Evolutionary conservation across 75 land plant species (phyloP), one percentile per base, ranked within the genome.

Genomic region (Adiantum capillusveneris): DNA sequence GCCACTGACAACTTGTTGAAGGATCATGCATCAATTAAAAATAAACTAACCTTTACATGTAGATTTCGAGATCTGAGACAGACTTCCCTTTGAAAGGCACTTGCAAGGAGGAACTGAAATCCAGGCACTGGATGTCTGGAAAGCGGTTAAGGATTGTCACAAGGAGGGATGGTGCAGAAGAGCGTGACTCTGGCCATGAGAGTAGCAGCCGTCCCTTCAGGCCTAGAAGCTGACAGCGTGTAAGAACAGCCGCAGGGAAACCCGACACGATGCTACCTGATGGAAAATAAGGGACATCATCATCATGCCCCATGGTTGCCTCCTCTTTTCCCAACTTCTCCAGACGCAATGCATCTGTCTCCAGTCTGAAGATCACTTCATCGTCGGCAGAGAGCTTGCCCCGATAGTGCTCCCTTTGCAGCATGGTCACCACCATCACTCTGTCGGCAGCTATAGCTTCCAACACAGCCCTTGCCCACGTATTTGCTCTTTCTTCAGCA

Each of bases 241-340:
- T 69, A 31, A 93, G 52, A 25, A 88, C 45, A 50, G 98, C 94
- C 13, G 98, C 98, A 1, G 79, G 74, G 14, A 81, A 30, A 17
- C 98, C 90, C 28, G 82, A 89, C 7, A 85, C 63, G 28, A 93
- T 57, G 53, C 94, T 93, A 31, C 98, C 98, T 0, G 98, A 88
- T 21, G 98, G 98, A 31, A 73, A 79, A 60, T 83, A 85, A 16
- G 81, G 81, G 28, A 82, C 49, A 12, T 34, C 3, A 5, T 34
- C 9, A 34, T 34, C 37, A 3, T 3, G 9, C 7, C 3, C 9
- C 57, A 76, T 34, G 56, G 50, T 14, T 73, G 25, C 64, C 57
- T 18, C 36, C 61, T 26, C 12, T 48, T 61, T 21, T 48, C 59
- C 21, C 56, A 54, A 12, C 14, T 26, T 6, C 3, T 48, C 21